These are phyloP conservation scores for Quillaja saponaria DNA, from an alignment of 306 rosid genomes.

Conservation along the genomic window DNA sequence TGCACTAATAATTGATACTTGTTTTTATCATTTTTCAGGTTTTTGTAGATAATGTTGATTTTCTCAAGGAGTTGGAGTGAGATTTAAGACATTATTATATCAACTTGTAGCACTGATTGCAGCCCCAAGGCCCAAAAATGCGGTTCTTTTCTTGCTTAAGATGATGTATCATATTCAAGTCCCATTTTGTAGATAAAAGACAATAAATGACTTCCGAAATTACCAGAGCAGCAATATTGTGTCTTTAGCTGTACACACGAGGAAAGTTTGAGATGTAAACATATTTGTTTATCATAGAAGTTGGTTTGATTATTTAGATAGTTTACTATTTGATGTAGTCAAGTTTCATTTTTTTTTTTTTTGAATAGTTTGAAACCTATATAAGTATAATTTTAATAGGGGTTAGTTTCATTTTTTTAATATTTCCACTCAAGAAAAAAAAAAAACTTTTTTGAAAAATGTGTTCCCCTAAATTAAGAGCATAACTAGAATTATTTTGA, in stretches of 20 bases:
- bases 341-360: too few relatives aligned
- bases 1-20: not conserved
- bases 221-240: constrained; percentile 30
- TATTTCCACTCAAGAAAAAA: too few relatives aligned
- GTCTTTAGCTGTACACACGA: constrained; percentile 17
- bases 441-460: too few relatives aligned
- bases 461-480: too few relatives aligned
- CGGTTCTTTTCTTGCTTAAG: constrained; percentile 27
- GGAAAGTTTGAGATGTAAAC: constrained; percentile 36
- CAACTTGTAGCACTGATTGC: constrained; percentile 27
- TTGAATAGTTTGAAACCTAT: too few relatives aligned
- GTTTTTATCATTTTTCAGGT: constrained; percentile 55
- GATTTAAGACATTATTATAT: constrained; percentile 8
- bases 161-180: constrained; percentile 39
- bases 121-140: constrained; percentile 32
- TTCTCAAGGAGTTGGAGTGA: constrained; percentile 75
- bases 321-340: too few relatives aligned
- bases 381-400: too few relatives aligned
- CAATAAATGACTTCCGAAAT: constrained; percentile 30
- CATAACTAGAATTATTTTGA: too few relatives aligned
- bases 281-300: constrained; percentile 2
- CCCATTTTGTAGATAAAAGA: constrained; percentile 61
- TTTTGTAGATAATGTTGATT: constrained; percentile 89
- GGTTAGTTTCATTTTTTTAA: too few relatives aligned
- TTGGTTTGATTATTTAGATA: too few relatives aligned